These are phyloP conservation scores for Macrolepiota albuminosa DNA, from an alignment of 768 basidiomycete species.

Conservation along the genomic window DNA sequence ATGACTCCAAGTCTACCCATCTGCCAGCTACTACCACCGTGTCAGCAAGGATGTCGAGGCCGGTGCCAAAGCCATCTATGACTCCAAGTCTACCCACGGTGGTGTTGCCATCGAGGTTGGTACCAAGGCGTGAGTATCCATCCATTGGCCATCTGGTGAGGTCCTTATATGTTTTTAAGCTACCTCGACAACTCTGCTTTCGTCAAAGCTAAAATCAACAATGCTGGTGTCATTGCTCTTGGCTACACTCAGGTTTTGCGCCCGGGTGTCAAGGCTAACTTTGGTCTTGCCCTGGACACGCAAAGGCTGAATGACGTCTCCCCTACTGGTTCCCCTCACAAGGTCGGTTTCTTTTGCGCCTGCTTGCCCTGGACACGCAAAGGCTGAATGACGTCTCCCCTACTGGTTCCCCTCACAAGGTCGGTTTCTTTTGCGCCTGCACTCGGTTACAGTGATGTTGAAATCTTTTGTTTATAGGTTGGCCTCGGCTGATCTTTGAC, in stretches of 20 bases:
- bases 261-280: conserved; percentile 87
- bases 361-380: conserved; percentile 93
- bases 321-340: conserved; percentile 69
- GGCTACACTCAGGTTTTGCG: conserved; percentile 93
- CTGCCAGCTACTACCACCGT: conserved; percentile 97
- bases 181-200: conserved; percentile 87
- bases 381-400: conserved; percentile 72
- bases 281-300: conserved; percentile 95
- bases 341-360: conserved; percentile 44
- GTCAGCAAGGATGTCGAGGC: conserved; percentile 90
- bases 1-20: conserved; percentile 89
- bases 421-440: conserved; percentile 17
- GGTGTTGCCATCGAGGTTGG: conserved; percentile 93
- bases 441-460: neutral
- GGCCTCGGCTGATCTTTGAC: conserved; percentile 74
- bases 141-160: neutral
- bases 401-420: conserved; percentile 74
- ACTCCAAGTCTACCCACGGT: conserved; percentile 83
- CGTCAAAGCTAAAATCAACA: conserved; percentile 99
- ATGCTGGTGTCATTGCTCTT: conserved; percentile 84
- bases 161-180: conserved; percentile 26
- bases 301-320: conserved; percentile 78
- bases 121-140: conserved; percentile 75
- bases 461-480: conserved; percentile 34
- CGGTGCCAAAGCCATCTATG: conserved; percentile 94